Evolutionary conservation across 805 yeast species (phyloP).

Genomic region (Candida insectorum): DNA sequence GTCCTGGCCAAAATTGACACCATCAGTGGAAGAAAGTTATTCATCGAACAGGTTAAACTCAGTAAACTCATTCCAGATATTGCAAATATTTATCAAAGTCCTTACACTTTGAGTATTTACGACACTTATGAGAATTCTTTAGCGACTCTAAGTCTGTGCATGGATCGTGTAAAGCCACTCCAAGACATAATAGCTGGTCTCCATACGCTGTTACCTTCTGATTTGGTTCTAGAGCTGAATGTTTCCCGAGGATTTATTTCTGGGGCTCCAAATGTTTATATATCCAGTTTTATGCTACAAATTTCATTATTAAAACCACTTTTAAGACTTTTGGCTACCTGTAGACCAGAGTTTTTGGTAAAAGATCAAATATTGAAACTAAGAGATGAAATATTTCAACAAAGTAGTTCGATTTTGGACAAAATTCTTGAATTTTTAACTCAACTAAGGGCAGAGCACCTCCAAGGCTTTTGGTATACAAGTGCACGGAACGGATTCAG

Average conservation of each 20-base stretch:
- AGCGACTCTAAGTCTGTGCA: conserved; percentile 61
- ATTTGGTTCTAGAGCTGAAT: conserved; percentile 57
- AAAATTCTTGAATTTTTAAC: conserved; percentile 8
- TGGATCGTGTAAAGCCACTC: conserved; percentile 74
- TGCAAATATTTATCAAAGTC: conserved; percentile 53
- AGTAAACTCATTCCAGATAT: conserved; percentile 70
- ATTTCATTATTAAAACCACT: conserved; percentile 52
- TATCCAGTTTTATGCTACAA: conserved; percentile 85
- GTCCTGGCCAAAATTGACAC: conserved; percentile 55
- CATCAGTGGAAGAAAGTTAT: conserved; percentile 63
- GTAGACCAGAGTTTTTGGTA: conserved; percentile 39
- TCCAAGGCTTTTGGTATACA: conserved; percentile 87
- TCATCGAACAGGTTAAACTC: conserved; percentile 64
- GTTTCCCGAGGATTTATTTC: conserved; percentile 59
- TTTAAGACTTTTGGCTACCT: conserved; percentile 24
- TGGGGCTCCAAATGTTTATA: conserved; percentile 63
- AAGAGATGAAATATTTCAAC: conserved; percentile 73
- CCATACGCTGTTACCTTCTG: conserved; percentile 69
- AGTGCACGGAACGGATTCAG: conserved; percentile 10
- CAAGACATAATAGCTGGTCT: conserved; percentile 68
- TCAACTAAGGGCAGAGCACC: conserved; percentile 73
- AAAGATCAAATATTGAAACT: conserved; percentile 76
- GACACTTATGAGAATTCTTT: conserved; percentile 45
- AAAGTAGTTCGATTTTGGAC: conserved; percentile 55
- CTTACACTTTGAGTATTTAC: conserved; percentile 2